Base-by-base conservation (phyloP, 2,329 filamentous ascomycete species). In the Cladosporium austrohemisphaericum region DNA sequence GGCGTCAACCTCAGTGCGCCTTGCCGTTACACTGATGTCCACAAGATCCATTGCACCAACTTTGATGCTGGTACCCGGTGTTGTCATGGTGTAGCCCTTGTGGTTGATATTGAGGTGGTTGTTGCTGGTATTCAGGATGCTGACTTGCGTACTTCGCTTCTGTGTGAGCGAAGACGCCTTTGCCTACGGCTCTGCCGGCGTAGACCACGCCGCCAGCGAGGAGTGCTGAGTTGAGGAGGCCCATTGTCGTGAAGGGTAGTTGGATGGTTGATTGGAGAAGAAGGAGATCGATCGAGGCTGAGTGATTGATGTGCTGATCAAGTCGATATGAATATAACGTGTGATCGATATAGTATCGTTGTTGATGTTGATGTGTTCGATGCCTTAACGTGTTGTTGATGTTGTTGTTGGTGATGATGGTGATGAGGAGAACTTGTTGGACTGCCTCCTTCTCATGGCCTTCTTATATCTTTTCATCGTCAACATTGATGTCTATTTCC, bases 131-230 rank as follows among this genome's bases (percentile, higher is more conserved):
- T 3, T 40, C 22, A 10, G 3, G 10, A 11, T 40, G n/a, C 14
- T 26, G 36, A 9, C 4, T 5, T 4, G 22, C 2, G 2, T 20
- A 3, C 6, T 20, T 11, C 5, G 22, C 22, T 31, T 44, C 41
- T 35, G 32, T 5, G 16, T 44, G 41, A 16, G 26, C 28, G 13
- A 29, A 14, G 5, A 44, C 19, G n/a, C 41, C 41, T 33, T 44
- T 44, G 28, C 41, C 25, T 28, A 44, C 13, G 41, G 18, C 5
- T 10, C 25, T 44, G 28, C n/a, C 8, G 28, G 29, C 29, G 41
- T 44, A 44, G 28, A 29, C 41, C n/a, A 44, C n/a, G 9, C 41
- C 29, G 29, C 41, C 41, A 20, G 32, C 32, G 5, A 33, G 32
- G 26, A 44, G 32, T 11, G 25, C 41, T 44, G 25, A 29, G 3